Conservation (phyloP, 2,329 filamentous ascomycete genomes). For the Fusarium subtropicale region DNA sequence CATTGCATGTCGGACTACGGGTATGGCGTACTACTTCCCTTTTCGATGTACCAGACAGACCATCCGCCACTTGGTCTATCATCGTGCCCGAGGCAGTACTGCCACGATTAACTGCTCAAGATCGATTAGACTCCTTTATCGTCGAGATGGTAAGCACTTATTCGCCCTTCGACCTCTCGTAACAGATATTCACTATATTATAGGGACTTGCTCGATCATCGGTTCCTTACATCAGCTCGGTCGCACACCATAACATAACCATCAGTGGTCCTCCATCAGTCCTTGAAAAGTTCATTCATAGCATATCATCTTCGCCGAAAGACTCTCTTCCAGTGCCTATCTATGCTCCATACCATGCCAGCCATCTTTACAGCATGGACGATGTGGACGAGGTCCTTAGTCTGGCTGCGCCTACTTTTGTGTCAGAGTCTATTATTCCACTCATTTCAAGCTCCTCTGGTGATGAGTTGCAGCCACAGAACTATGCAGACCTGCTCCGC, state of each 20-base stretch:
- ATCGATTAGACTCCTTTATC: neutral
- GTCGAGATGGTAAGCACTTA: slow-evolving; percentile 4
- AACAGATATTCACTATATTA: neutral
- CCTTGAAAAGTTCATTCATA: slow-evolving; percentile 35
- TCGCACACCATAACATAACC: slow-evolving; percentile 36
- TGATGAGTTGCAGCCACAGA: neutral
- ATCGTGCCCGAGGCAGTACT: neutral
- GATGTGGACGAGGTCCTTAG: neutral
- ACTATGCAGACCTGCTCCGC: neutral
- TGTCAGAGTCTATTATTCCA: neutral
- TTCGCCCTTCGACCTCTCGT: neutral
- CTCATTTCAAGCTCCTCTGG: neutral
- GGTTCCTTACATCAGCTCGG: slow-evolving; percentile 44
- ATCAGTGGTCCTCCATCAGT: slow-evolving; percentile 44
- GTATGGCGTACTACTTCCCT: slow-evolving; percentile 36
- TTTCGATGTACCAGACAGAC: slow-evolving; percentile 15
- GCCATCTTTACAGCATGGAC: slow-evolving; percentile 37
- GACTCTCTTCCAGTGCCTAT: slow-evolving; percentile 14
- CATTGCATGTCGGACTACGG: slow-evolving; percentile 25
- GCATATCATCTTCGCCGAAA: slow-evolving; percentile 6
- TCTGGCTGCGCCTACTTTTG: neutral
- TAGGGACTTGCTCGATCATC: slow-evolving; percentile 22
- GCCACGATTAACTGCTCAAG: neutral
- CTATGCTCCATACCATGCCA: slow-evolving; percentile 44
- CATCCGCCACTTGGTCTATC: neutral